Percentiles rank a stretch among this genome's conserved stretches.
phyloP scores from a whole-genome alignment of 1,284 basidiomycete genomes.

The Chiua sp. region DNA sequence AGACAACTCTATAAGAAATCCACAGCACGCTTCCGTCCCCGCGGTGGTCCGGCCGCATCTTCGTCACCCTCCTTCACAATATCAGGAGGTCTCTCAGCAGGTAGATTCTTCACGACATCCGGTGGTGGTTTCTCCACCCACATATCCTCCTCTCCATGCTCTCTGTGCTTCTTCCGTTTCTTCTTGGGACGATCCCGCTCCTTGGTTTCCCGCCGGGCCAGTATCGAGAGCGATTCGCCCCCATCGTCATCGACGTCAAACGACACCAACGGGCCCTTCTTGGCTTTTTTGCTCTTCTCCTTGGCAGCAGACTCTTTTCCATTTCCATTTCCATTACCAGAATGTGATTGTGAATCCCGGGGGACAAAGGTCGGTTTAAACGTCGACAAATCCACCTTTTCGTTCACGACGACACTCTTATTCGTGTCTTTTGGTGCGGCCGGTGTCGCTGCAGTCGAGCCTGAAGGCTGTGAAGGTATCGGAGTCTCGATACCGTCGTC shows the following conservation, averaged over 20 bases:
- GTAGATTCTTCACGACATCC: constrained; percentile 31
- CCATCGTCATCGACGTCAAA: constrained; percentile 72
- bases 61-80: constrained; percentile 3
- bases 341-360: constrained; percentile 48
- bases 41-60: constrained; percentile 26
- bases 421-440: background rate
- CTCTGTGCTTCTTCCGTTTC: constrained; percentile 49
- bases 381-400: constrained; percentile 59
- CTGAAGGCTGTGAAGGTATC: constrained; percentile 11
- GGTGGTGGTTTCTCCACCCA: constrained; percentile 42
- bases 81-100: constrained; percentile 23
- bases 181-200: constrained; percentile 53
- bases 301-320: constrained; percentile 32
- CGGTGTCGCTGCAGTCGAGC: background rate
- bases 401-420: constrained; percentile 17
- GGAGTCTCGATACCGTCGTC: constrained; percentile 35
- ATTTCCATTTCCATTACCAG: constrained; percentile 16
- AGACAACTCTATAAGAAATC: constrained; percentile 50
- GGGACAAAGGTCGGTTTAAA: constrained; percentile 87
- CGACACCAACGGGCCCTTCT: constrained; percentile 58
- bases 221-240: constrained; percentile 42
- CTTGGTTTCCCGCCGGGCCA: constrained; percentile 33
- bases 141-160: constrained; percentile 38
- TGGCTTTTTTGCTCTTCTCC: constrained; percentile 46
- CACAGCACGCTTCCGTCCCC: constrained; percentile 65